Evolutionary conservation across 2,329 filamentous ascomycete species (phyloP), one percentile per base, ranked within the genome.

Genomic region (Akanthomyces dipterigenus): DNA sequence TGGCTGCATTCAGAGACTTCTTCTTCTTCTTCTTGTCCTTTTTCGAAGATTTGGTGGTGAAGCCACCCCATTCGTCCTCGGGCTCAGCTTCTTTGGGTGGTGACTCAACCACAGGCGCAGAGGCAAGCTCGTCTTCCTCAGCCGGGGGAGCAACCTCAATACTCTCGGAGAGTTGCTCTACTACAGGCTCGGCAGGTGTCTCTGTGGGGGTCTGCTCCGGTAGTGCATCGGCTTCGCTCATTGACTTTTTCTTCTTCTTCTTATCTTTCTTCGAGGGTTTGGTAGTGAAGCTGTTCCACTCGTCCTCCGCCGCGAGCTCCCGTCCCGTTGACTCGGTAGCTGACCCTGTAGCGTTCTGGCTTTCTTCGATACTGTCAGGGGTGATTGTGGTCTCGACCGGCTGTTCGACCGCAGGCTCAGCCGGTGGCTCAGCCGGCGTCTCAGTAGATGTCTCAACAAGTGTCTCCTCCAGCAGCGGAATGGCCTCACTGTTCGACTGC

Each of bases 41-140:
- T 63, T 72, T 68, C 55, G 69, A 67, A 62, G 63, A 64, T 61
- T 68, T 69, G 48, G 65, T 65, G 66, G 65, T 69, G 55, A 68
- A 69, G 65, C 68, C 68, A 70, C 66, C 68, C 66, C 64, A 66
- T 60, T 70, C 68, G 65, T 70, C 68, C 67, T 70, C 66, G 64
- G 68, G 66, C 67, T 64, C 55, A 28, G 43, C 31, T 45, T 45
- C 42, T 8, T 20, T 45, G 14, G 42, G 7, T 24, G 22, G 8
- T 9, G 42, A n/a, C 22, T 45, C 42, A 3, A n/a, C 18, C 11
- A 20, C 42, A 20, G 4, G 14, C 42, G 18, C 7, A 22, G 42
- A 45, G 2, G 42, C 14, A n/a, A n/a, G 22, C n/a, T 45, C 9
- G 42, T 45, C 42, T 3, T n/a, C 11, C n/a, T 22, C 22, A 24